Percentiles rank a stretch among this genome's conserved stretches.
Evolutionary conservation across 768 basidiomycete genomes (phyloP).

Genomic region (Arthromyces matolae): DNA sequence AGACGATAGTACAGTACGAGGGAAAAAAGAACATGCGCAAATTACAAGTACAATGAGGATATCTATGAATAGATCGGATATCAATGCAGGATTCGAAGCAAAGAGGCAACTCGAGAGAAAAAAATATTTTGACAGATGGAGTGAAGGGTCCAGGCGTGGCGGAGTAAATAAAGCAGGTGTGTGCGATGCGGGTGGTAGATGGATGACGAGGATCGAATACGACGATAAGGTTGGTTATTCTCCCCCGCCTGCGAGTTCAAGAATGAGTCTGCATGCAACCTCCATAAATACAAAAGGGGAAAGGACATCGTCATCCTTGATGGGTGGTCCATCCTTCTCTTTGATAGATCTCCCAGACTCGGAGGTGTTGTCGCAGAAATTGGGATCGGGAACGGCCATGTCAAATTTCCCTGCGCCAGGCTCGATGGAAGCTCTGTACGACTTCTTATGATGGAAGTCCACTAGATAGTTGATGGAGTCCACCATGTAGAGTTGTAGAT

Average conservation of each 20-base stretch:
- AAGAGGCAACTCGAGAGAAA: too few species aligned
- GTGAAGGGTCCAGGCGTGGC: background rate
- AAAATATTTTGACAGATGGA: background rate
- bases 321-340: conserved; percentile 41
- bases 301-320: conserved; percentile 61
- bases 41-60: conserved; percentile 15
- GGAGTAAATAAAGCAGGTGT: background rate
- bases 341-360: conserved; percentile 57
- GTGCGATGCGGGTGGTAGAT: too few species aligned
- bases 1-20: conserved; percentile 12
- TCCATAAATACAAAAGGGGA: conserved; percentile 97
- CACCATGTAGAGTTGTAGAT: conserved; percentile 94
- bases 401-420: conserved; percentile 70
- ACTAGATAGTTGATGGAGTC: conserved; percentile 96
- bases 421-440: conserved; percentile 73
- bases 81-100: conserved; percentile 4
- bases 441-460: conserved; percentile 97
- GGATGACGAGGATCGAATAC: too few species aligned
- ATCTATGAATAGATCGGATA: conserved; percentile 10
- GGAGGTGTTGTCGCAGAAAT: conserved; percentile 47
- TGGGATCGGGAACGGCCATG: conserved; percentile 50
- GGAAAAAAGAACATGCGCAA: conserved; percentile 1
- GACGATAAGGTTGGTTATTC: too few species aligned
- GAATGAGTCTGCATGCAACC: conserved; percentile 87
- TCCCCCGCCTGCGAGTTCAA: conserved; percentile 79